These are phyloP conservation scores for Grigorovia jiainica DNA, from an alignment of 805 yeast genomes.

Conservation along the genomic window DNA sequence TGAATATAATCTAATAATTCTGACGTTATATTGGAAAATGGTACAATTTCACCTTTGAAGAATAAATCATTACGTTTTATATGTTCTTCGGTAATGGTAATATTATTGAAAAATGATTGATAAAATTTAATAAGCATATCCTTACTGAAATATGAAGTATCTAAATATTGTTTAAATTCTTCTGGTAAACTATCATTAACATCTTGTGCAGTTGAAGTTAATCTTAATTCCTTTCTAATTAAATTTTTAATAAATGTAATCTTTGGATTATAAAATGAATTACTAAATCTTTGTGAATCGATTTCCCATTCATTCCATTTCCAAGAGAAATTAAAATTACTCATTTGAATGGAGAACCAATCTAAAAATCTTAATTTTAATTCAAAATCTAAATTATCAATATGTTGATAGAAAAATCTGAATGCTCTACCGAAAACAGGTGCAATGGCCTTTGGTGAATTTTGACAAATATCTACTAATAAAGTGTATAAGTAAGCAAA, in stretches of 20 bases:
- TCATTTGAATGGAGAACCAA: slow-evolving; percentile 90
- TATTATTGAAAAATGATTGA: slow-evolving; percentile 19
- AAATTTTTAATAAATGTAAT: slow-evolving; percentile 65
- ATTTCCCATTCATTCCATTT: slow-evolving; percentile 92
- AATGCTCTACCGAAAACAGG: slow-evolving; percentile 92
- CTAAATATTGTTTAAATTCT: slow-evolving; percentile 42
- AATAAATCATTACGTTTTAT: slow-evolving; percentile 31
- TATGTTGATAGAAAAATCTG: slow-evolving; percentile 64
- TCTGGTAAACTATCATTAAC: slow-evolving; percentile 64
- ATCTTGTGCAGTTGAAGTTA: slow-evolving; percentile 58
- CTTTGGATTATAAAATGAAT: slow-evolving; percentile 56
- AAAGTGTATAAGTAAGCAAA: slow-evolving; percentile 76
- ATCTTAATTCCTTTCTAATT: slow-evolving; percentile 72
- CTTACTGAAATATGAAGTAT: slow-evolving; percentile 31
- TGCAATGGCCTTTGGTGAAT: slow-evolving; percentile 77
- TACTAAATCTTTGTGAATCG: slow-evolving; percentile 40
- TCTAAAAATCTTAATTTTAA: slow-evolving; percentile 62
- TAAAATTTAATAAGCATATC: slow-evolving; percentile 33
- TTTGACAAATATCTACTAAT: slow-evolving; percentile 75
- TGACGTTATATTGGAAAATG: slow-evolving; percentile 30
- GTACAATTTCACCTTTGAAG: slow-evolving; percentile 31
- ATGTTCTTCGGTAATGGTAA: slow-evolving; percentile 19
- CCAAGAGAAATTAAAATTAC: slow-evolving; percentile 94
- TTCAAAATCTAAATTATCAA: slow-evolving; percentile 66
- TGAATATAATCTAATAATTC: slow-evolving; percentile 32